phyloP scores from a whole-genome alignment of 148 eudicot genomes.

The Drosera capensis region DNA sequence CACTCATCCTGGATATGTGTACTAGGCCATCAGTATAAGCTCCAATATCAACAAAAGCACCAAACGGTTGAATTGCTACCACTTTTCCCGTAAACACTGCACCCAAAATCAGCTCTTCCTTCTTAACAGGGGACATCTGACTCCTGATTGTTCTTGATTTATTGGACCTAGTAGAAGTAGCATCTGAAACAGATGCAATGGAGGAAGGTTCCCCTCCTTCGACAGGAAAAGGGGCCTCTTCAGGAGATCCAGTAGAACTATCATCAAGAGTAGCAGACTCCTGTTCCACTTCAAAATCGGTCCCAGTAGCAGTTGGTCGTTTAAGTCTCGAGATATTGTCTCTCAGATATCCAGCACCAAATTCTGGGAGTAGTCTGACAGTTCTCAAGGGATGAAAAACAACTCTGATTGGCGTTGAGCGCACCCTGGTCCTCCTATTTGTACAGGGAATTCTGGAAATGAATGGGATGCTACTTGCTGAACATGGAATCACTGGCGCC shows the following conservation, averaged over 20 bases:
- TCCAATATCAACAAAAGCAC: slow-evolving; percentile 96
- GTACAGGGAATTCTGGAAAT: slow-evolving; percentile 32
- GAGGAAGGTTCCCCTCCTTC: slow-evolving; percentile 28
- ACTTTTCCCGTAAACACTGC: slow-evolving; percentile 81
- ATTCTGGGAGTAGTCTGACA: slow-evolving; percentile 36
- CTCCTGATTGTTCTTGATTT: slow-evolving; percentile 60
- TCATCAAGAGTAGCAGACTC: slow-evolving; percentile 24
- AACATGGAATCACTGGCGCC: slow-evolving; percentile 56
- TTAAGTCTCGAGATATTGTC: slow-evolving; percentile 15
- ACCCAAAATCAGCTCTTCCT: slow-evolving; percentile 80
- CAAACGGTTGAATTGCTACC: slow-evolving; percentile 79
- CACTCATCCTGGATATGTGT: slow-evolving; percentile 75
- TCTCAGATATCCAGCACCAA: slow-evolving; percentile 16
- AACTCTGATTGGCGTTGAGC: slow-evolving; percentile 29
- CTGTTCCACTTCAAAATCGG: slow-evolving; percentile 57
- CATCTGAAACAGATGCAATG: slow-evolving; percentile 21
- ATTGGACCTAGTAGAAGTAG: slow-evolving; percentile 22
- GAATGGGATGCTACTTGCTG: slow-evolving; percentile 33
- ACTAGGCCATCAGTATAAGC: slow-evolving; percentile 93
- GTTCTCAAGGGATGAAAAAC: slow-evolving; percentile 33
- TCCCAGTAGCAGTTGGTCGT: slow-evolving; percentile 35
- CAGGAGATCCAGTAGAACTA: slow-evolving; percentile 21
- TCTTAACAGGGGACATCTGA: slow-evolving; percentile 85
- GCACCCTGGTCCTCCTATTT: slow-evolving; percentile 28
- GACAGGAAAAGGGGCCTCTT: slow-evolving; percentile 13